These are phyloP conservation scores for Botrytis galanthina DNA, from an alignment of 2,329 filamentous ascomycete species.

Conservation along the genomic window DNA sequence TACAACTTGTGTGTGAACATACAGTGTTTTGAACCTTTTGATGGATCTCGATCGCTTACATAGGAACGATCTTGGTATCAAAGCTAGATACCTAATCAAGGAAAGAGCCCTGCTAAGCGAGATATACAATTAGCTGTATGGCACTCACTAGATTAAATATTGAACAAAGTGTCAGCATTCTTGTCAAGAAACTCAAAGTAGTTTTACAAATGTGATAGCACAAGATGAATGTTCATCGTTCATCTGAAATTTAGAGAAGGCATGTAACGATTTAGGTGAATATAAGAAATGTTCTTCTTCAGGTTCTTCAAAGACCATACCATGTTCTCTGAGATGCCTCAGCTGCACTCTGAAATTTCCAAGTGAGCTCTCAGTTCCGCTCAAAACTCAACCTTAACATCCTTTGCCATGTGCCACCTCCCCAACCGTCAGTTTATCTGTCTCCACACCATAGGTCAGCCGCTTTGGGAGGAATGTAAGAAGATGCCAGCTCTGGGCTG, in stretches of 20 bases:
- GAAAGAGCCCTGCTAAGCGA: too few species aligned
- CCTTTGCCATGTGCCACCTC: background rate
- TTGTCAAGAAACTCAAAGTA: accelerated
- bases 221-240: background rate
- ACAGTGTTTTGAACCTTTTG: too few species aligned
- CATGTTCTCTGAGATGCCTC: background rate
- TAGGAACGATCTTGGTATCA: too few species aligned
- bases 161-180: background rate
- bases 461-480: accelerated
- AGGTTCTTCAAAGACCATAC: too few species aligned
- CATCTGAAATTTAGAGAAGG: background rate
- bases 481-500: accelerated
- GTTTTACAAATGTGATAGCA: background rate
- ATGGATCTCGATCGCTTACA: too few species aligned
- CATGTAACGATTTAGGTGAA: background rate
- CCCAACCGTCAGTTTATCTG: too few species aligned
- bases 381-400: background rate
- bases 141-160: background rate
- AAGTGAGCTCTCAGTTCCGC: background rate
- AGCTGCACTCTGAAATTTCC: background rate
- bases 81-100: too few species aligned
- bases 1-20: too few species aligned
- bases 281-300: background rate
- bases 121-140: background rate
- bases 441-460: too few species aligned